These are phyloP conservation scores for Mortierella sp. DNA, from an alignment of 371 early-diverging fungal species.

Conservation along the genomic window DNA sequence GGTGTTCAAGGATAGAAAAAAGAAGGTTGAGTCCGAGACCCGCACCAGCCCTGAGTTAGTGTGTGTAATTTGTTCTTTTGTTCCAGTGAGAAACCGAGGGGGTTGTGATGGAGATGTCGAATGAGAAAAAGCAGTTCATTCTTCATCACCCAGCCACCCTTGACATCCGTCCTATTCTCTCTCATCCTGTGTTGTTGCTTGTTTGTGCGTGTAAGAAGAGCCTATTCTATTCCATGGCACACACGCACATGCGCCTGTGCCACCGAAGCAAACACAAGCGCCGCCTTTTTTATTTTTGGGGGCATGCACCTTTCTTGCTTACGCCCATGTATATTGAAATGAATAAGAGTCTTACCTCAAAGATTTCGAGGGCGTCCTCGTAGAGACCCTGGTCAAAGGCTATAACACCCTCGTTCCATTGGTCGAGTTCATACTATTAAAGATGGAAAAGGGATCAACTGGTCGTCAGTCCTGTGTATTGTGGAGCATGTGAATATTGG, in stretches of 20 bases:
- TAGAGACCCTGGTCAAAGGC: conserved; percentile 78
- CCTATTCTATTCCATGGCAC: neutral
- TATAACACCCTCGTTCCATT: conserved; percentile 81
- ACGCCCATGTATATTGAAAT: neutral
- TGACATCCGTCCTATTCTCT: too few relatives aligned
- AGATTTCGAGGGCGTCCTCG: conserved; percentile 71
- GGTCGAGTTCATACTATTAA: conserved; percentile 78
- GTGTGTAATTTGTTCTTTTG: neutral
- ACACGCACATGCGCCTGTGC: neutral
- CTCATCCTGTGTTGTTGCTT: too few relatives aligned
- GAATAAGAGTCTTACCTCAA: conserved; percentile 60
- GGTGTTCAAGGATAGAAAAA: neutral
- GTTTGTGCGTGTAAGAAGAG: too few relatives aligned
- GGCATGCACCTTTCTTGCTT: neutral
- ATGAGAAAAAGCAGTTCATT: neutral
- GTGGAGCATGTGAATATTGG: neutral
- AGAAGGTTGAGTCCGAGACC: conserved; percentile 3
- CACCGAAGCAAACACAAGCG: neutral
- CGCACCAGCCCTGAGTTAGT: neutral
- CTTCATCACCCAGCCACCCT: neutral
- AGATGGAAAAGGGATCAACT: too few relatives aligned
- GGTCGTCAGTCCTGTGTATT: neutral
- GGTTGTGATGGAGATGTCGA: neutral
- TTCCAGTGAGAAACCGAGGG: neutral
- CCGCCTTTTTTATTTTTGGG: neutral